A percentile compares a stretch with the other conserved stretches of the same genome.
phyloP scores from a whole-genome alignment of 2,329 filamentous ascomycete genomes.

The Fulvia fulva region DNA sequence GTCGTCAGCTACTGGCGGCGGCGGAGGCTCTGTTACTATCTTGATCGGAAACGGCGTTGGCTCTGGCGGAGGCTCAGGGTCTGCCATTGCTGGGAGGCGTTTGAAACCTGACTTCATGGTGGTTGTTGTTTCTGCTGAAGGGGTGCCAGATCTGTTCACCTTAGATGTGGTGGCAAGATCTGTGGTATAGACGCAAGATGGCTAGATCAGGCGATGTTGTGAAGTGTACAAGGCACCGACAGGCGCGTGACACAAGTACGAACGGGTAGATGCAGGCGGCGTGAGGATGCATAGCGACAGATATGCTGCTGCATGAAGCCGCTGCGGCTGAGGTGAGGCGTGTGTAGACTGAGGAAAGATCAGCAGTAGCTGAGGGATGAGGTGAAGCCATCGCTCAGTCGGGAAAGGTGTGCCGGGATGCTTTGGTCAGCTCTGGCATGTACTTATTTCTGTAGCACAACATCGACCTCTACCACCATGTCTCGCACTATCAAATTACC shows the following conservation, averaged over 20 bases:
- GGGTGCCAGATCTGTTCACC: not conserved
- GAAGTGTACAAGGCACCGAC: not conserved
- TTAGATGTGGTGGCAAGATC: not conserved
- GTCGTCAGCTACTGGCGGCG: slow-evolving; percentile 8
- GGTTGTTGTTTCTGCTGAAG: not conserved
- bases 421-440: not conserved
- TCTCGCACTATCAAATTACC: no score
- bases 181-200: not conserved
- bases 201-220: not conserved
- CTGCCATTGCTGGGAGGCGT: slow-evolving; percentile 8
- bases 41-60: slow-evolving; percentile 28
- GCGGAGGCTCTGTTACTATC: slow-evolving; percentile 20
- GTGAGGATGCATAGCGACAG: not conserved
- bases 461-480: no score
- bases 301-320: slow-evolving; percentile 1
- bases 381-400: not conserved
- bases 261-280: not conserved
- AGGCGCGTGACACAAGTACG: not conserved
- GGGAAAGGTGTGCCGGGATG: not conserved
- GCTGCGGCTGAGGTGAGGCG: not conserved
- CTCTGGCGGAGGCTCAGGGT: slow-evolving; percentile 19
- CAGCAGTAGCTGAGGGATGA: not conserved
- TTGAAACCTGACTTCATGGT: slow-evolving; percentile 20
- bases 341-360: not conserved
- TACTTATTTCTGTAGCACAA: no score